Evolutionary conservation across 345 rosid species (phyloP), one percentile per base, ranked within the genome.

Genomic region (Syzygium aqueum): DNA sequence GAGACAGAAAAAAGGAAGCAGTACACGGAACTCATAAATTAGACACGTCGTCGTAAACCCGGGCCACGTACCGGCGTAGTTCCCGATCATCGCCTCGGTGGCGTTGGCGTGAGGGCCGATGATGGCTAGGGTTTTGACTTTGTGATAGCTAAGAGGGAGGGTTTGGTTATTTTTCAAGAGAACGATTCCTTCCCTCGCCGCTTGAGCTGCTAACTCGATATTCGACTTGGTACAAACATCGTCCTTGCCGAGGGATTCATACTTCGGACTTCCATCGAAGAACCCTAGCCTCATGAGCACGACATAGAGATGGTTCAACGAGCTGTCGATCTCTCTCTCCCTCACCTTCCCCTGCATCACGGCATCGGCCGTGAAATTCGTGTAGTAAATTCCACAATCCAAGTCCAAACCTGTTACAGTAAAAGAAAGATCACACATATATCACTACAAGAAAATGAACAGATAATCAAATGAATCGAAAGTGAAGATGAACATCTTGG

Each of bases 201-300:
- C 95, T 86, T 91, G 90, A 5, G 89, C 25, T 0, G 98, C 98
- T 27, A 94, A 89, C 84, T 90, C 89, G 4, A 91, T 88, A 84
- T 95, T 88, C 1, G 90, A 88, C 0, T 87, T 2, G 13, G 91
- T 51, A 83, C 95, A 94, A 13, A 95, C 51, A 67, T 92, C 90
- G 8, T 87, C 12, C 73, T 87, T 84, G 56, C 94, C 91, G 33
- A 95, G 83, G 46, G 90, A 84, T 8, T 89, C 30, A 25, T 86
- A 90, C 84, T 88, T 6, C n/a, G 94, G 92, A 59, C 21, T 85
- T 63, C 94, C 98, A 30, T 95, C 96, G 8, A 95, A 93, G 88
- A 88, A 93, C 0, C 98, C 96, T 3, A 95, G 90, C 87, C 97
- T 93, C 96, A 95, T 90, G 22, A 93, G 91, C 54, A 94, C 95